Conservation (phyloP, 176 grass and related monocot genomes). For the Carex pumila region DNA sequence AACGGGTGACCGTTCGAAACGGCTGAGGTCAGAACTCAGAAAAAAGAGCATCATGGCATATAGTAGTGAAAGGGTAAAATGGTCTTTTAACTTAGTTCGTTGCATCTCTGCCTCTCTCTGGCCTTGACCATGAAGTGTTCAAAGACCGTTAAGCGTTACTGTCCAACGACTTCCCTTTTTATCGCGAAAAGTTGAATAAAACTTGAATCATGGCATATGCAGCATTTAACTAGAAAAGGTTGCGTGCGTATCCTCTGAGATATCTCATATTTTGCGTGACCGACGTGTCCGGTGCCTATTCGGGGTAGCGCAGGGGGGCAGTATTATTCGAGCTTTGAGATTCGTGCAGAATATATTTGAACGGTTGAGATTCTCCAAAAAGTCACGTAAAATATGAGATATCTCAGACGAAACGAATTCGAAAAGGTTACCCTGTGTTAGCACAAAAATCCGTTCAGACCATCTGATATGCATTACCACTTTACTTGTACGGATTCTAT, state of each 20-base stretch:
- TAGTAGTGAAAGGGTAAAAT: background rate
- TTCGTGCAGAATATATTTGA: no score
- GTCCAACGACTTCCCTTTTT: background rate
- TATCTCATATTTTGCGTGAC: no score
- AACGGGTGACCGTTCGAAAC: background rate
- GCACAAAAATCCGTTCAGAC: background rate
- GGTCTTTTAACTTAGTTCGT: background rate
- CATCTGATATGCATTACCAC: background rate
- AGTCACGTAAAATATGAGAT: no score
- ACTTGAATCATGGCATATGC: background rate
- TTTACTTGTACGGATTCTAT: background rate
- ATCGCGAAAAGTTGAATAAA: background rate
- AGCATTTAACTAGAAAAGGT: background rate
- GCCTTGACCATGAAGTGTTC: background rate
- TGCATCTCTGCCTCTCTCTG: background rate
- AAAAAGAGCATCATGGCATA: background rate
- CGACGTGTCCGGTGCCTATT: no score
- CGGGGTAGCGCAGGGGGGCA: no score
- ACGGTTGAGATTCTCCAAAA: no score
- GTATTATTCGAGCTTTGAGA: no score
- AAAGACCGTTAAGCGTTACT: slow-evolving; percentile 12
- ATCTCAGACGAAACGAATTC: no score
- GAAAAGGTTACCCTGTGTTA: background rate
- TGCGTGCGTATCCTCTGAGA: no score
- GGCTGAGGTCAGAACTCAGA: background rate